A percentile compares a stretch with the other conserved stretches of the same genome.
Evolutionary conservation across 2,329 filamentous ascomycete species (phyloP).

Genomic region (Apiospora rasikravindrae): DNA sequence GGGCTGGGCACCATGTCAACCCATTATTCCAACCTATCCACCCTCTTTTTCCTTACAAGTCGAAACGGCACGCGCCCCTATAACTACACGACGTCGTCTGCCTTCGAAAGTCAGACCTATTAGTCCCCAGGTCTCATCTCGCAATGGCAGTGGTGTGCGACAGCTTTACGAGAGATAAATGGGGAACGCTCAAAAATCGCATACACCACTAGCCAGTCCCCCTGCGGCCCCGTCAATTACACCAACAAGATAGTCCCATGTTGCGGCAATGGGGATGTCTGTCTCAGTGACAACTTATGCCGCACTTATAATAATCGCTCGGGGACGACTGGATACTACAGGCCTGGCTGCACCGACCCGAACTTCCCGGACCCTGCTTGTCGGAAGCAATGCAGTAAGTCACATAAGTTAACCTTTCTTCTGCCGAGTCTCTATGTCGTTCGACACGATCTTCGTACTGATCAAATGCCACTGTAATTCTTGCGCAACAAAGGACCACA

Average conservation of each 20-base stretch:
- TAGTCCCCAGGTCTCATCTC: too few relatives aligned
- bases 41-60: too few relatives aligned
- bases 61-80: too few relatives aligned
- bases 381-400: background rate
- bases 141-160: background rate
- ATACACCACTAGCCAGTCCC: background rate
- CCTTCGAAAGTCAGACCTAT: too few relatives aligned
- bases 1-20: too few relatives aligned
- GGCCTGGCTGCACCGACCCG: background rate
- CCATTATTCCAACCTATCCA: too few relatives aligned
- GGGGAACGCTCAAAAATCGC: background rate
- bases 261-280: background rate
- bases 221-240: background rate
- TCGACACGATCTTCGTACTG: background rate
- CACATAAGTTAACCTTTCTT: background rate
- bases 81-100: too few relatives aligned
- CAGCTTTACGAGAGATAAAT: background rate
- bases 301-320: background rate
- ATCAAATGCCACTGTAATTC: background rate
- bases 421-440: background rate
- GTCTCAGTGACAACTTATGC: background rate
- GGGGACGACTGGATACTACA: background rate
- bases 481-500: background rate
- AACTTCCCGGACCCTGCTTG: background rate
- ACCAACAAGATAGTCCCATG: background rate